Conservation (phyloP, 495 filamentous ascomycete species). For the Talaromyces adpressus region DNA sequence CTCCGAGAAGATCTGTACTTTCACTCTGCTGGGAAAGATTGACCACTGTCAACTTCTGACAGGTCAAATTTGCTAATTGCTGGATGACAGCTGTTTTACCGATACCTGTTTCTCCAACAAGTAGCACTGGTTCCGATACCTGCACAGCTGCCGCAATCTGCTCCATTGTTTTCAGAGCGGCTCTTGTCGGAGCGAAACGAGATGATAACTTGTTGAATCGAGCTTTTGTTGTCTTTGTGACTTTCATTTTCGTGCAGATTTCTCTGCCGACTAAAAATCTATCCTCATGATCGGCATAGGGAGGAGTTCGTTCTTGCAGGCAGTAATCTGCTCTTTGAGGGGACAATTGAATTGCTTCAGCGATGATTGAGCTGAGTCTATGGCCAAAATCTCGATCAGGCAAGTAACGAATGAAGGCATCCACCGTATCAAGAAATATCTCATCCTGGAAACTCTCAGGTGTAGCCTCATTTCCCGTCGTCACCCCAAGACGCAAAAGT, state of each 20-base stretch:
- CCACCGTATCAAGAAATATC: conserved; percentile 84
- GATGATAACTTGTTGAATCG: conserved; percentile 27
- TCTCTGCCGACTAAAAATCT: conserved; percentile 63
- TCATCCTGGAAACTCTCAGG: conserved; percentile 65
- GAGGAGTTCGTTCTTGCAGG: conserved; percentile 59
- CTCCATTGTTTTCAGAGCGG: conserved; percentile 54
- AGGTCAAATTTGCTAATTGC: conserved; percentile 74
- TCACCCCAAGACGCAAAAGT: conserved; percentile 50
- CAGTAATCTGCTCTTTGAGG: conserved; percentile 68
- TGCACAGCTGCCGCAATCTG: conserved; percentile 76
- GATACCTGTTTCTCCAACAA: conserved; percentile 97
- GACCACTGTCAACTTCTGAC: conserved; percentile 77
- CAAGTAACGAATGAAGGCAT: conserved; percentile 78
- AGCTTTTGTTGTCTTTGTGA: conserved; percentile 4
- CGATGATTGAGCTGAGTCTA: conserved; percentile 59
- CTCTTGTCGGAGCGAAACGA: conserved; percentile 38
- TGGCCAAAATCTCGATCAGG: conserved; percentile 56
- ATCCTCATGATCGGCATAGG: conserved; percentile 49
- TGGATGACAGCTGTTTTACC: conserved; percentile 96
- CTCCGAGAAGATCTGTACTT: conserved; percentile 83
- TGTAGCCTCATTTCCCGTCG: conserved; percentile 67
- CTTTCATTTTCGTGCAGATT: conserved; percentile 30
- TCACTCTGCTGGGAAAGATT: conserved; percentile 98
- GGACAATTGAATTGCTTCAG: conserved; percentile 78
- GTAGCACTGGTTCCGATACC: conserved; percentile 77